Base-by-base conservation (phyloP, 2,329 filamentous ascomycete species). In the Fusarium decemcellulare region DNA sequence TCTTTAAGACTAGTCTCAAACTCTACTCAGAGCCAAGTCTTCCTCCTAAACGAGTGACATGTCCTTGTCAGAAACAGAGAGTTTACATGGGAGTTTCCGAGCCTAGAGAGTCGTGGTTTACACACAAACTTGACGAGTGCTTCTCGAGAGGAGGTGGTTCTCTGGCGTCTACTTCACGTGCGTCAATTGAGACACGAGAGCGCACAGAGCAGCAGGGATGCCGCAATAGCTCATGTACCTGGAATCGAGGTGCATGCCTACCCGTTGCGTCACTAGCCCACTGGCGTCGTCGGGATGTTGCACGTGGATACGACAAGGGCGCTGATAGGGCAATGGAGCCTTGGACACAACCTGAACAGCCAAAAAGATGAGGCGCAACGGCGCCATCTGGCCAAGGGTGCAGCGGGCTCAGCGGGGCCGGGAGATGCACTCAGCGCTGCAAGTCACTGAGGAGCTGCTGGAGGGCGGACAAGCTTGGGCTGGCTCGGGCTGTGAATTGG, bases 301-400 rank as follows among this genome's bases (percentile, higher is more conserved):
- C 68, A 70, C 68, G 68, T 70, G 68, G 68, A 39, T 46, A 59
- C 60, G 64, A 48, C 37, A 37, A 40, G n/a, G 60, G 12, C 14
- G 50, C 37, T 70, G 68, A 70, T 70, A 70, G 68, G 68, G n/a
- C 64, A 70, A 71, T 68, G 65, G 23, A 30, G 46, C 12, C 7
- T 34, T 12, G 32, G 12, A 23, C 23, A 39, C 36, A 23, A n/a
- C 23, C 51, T 16, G 16, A 61, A 40, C 46, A 23, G 36, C 34
- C 46, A 58, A 1, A 48, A n/a, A 56, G 34, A 32, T 55, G 50
- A 65, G 44, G 53, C 43, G 65, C 16, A 27, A 58, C 52, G 47
- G 56, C 14, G 59, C 29, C 18, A 47, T 14, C 42, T 36, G 29
- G 53, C 53, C 12, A 29, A 48, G 27, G 15, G 18, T 27, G 40